Conservation (phyloP, 371 early-diverging fungal genomes). For the Coemansia sp. region DNA sequence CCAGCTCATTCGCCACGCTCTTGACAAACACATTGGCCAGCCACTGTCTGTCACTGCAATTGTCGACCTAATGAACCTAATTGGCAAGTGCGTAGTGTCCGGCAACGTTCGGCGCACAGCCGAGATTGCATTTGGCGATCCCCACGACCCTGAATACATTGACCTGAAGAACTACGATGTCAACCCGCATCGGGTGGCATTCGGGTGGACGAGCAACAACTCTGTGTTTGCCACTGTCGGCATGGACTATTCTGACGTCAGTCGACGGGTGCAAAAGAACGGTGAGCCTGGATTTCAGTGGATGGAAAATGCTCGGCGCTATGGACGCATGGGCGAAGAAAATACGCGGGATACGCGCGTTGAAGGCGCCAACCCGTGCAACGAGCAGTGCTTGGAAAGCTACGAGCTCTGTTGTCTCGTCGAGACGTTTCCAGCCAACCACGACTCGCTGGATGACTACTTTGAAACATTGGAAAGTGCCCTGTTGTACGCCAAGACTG, state of each 20-base stretch:
- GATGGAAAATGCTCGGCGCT: slow-evolving; percentile 51
- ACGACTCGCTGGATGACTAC: slow-evolving; percentile 38
- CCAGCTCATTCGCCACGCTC: slow-evolving; percentile 18
- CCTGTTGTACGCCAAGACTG: slow-evolving; percentile 52
- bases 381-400: slow-evolving; percentile 53
- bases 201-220: slow-evolving; percentile 54
- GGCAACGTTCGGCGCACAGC: slow-evolving; percentile 54
- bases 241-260: slow-evolving; percentile 42
- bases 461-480: slow-evolving; percentile 50
- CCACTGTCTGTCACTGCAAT: slow-evolving; percentile 42
- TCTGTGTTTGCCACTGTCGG: slow-evolving; percentile 49
- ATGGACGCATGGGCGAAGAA: slow-evolving; percentile 45
- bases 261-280: slow-evolving; percentile 36
- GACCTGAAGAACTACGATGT: slow-evolving; percentile 51
- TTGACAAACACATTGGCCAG: slow-evolving; percentile 20
- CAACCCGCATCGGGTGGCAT: slow-evolving; percentile 50
- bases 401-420: slow-evolving; percentile 50
- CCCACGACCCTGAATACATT: slow-evolving; percentile 42
- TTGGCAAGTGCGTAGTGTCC: slow-evolving; percentile 53
- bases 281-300: slow-evolving; percentile 55
- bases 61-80: slow-evolving; percentile 53
- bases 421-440: slow-evolving; percentile 51
- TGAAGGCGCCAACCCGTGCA: slow-evolving; percentile 53
- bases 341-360: slow-evolving; percentile 41
- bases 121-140: slow-evolving; percentile 54